Conservation (phyloP, 768 basidiomycete species). For the Holtermanniella nyarrowii region DNA sequence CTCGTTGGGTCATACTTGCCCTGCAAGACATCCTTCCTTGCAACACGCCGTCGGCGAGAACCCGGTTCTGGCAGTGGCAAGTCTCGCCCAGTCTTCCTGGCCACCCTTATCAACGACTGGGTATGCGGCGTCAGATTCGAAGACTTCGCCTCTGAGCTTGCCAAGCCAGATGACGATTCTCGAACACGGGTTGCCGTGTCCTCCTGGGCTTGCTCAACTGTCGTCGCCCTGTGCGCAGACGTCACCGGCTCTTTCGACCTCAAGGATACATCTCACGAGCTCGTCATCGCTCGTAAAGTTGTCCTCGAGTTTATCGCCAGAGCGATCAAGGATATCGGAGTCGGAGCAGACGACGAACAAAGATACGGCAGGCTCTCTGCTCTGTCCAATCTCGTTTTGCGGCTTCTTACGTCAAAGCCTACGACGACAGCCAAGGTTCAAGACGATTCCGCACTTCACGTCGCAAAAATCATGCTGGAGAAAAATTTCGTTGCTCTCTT, state of each 20-base stretch:
- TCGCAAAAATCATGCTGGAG: constrained; percentile 97
- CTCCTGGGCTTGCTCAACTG: constrained; percentile 52
- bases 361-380: constrained; percentile 84
- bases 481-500: constrained; percentile 86
- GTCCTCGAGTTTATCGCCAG: constrained; percentile 81
- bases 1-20: constrained; percentile 82
- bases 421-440: constrained; percentile 46
- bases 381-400: constrained; percentile 74
- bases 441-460: constrained; percentile 71
- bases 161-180: constrained; percentile 41
- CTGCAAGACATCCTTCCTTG: constrained; percentile 80
- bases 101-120: constrained; percentile 62
- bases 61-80: constrained; percentile 50
- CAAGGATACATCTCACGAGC: constrained; percentile 66
- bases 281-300: constrained; percentile 82
- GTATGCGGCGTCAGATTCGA: constrained; percentile 66
- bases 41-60: constrained; percentile 51
- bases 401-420: constrained; percentile 65
- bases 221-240: constrained; percentile 90
- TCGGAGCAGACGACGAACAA: constrained; percentile 52
- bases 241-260: constrained; percentile 54
- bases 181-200: constrained; percentile 36
- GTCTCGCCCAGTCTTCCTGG: constrained; percentile 43
- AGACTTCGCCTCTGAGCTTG: constrained; percentile 47
- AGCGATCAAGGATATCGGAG: constrained; percentile 65